These are phyloP conservation scores for Penicillium macrosclerotiorum DNA, from an alignment of 495 filamentous ascomycete genomes.

Conservation along the genomic window DNA sequence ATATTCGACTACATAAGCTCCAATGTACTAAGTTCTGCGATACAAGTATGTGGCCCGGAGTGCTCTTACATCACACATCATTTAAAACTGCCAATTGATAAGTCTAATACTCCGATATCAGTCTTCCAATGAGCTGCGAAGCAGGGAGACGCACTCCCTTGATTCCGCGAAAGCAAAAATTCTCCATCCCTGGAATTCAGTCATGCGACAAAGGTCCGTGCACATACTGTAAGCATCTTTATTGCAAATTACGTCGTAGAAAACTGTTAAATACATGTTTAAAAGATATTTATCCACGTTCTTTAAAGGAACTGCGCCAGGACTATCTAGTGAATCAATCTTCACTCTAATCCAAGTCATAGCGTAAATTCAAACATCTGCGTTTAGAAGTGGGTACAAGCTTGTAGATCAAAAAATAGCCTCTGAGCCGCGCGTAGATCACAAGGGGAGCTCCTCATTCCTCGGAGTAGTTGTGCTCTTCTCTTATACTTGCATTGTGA, in stretches of 20 bases:
- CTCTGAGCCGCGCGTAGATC: background rate
- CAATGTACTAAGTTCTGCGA: too few species aligned
- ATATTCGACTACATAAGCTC: too few species aligned
- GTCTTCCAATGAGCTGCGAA: too few species aligned
- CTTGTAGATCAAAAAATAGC: background rate
- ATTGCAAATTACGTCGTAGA: background rate
- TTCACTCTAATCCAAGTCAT: too few species aligned
- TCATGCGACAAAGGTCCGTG: background rate
- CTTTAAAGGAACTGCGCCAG: background rate
- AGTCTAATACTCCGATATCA: too few species aligned
- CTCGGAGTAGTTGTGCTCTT: background rate
- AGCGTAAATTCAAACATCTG: too few species aligned
- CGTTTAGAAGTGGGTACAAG: too few species aligned
- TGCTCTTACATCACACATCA: too few species aligned
- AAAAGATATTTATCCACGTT: background rate
- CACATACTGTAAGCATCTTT: background rate
- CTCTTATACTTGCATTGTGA: background rate
- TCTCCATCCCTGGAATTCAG: background rate
- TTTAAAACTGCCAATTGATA: too few species aligned
- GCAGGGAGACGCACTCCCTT: background rate
- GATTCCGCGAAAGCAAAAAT: conserved; percentile 1
- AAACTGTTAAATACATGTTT: background rate
- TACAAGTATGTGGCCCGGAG: too few species aligned
- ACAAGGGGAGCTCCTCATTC: background rate
- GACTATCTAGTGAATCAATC: too few species aligned